Conservation (phyloP, 1,284 basidiomycete species). For the Sporisorium scitamineum region DNA sequence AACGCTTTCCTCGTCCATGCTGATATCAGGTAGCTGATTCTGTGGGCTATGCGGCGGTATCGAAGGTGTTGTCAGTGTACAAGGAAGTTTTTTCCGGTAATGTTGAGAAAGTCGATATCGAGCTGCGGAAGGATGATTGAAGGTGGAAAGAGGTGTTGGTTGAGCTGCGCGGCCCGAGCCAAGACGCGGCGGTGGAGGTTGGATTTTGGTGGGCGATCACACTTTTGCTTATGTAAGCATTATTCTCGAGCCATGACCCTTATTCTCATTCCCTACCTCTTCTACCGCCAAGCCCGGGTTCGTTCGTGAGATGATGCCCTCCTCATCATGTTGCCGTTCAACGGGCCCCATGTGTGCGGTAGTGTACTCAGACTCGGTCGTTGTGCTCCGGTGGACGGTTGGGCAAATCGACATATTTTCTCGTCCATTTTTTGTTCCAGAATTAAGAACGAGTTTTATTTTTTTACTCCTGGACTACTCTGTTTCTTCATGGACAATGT, state of each 20-base stretch:
- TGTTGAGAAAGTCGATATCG: background rate
- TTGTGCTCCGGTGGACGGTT: background rate
- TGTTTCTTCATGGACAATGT: background rate
- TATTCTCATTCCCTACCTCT: background rate
- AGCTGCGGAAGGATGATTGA: conserved; percentile 1
- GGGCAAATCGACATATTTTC: no score
- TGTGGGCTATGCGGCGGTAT: background rate
- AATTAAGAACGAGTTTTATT: background rate
- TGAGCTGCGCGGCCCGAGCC: conserved; percentile 43
- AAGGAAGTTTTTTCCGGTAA: background rate
- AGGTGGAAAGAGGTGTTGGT: conserved; percentile 28
- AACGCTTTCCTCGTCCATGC: conserved; percentile 65
- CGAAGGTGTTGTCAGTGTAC: background rate
- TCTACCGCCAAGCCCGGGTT: no score
- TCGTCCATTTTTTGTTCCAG: no score
- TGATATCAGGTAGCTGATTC: background rate
- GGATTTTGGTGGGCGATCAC: conserved; percentile 32
- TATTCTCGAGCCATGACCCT: background rate
- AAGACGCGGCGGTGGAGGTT: conserved; percentile 51
- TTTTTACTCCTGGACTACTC: background rate
- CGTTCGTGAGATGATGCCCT: no score
- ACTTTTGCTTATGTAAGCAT: conserved; percentile 37
- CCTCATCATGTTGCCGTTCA: no score
- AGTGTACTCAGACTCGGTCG: background rate
- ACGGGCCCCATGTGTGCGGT: background rate